phyloP scores from a whole-genome alignment of 305 asterid species.

The Solanum hybrid region DNA sequence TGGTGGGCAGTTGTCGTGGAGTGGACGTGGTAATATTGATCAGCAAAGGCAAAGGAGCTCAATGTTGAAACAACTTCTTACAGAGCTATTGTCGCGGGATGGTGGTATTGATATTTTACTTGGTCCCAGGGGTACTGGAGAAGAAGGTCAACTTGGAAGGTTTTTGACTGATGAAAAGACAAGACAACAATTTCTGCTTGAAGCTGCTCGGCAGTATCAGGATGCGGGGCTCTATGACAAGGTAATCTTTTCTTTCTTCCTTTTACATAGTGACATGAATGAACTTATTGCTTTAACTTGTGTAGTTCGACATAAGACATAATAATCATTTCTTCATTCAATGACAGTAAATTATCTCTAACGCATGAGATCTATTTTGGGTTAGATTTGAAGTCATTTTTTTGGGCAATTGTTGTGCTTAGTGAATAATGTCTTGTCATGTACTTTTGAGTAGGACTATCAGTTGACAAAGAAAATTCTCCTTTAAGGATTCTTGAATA shows the following conservation, averaged over 20 bases:
- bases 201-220: conserved; percentile 82
- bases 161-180: conserved; percentile 64
- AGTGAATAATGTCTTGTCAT: not conserved
- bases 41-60: conserved; percentile 78
- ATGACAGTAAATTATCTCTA: not conserved
- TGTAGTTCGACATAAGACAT: not conserved
- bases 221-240: conserved; percentile 82
- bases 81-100: conserved; percentile 69
- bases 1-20: conserved; percentile 90
- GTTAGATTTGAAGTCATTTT: not conserved
- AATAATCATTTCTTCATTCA: not conserved
- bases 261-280: not conserved
- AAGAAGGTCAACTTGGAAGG: conserved; percentile 82
- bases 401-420: not conserved
- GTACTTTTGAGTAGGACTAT: not conserved
- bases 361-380: not conserved
- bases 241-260: conserved; percentile 30
- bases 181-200: conserved; percentile 70
- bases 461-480: not conserved
- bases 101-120: conserved; percentile 75
- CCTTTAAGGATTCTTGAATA: not conserved
- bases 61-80: conserved; percentile 82
- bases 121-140: conserved; percentile 85
- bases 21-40: conserved; percentile 70
- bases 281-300: not conserved